These are phyloP conservation scores for Populus trichocarpa DNA, from an alignment of 441 rosid species.

Conservation along the genomic window DNA sequence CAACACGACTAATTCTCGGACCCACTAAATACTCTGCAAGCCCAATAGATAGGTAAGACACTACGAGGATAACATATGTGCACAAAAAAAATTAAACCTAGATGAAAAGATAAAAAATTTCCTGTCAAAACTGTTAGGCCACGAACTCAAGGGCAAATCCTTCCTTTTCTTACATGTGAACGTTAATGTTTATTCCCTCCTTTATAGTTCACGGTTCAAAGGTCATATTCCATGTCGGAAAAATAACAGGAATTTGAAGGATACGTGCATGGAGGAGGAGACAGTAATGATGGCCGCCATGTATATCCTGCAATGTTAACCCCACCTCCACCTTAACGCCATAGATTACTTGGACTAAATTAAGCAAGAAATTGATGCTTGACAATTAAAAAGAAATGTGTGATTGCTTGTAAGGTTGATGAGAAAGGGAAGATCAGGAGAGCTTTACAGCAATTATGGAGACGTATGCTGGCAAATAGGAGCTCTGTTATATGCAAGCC, in stretches of 20 bases:
- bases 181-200: not conserved
- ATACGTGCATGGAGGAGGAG: not conserved
- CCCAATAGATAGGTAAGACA: too few species aligned
- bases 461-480: too few species aligned
- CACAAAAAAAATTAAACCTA: too few species aligned
- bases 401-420: not conserved
- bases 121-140: too few species aligned
- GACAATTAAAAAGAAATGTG: not conserved
- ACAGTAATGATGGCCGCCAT: not conserved
- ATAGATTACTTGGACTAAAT: too few species aligned
- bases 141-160: not conserved
- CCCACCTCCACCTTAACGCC: not conserved
- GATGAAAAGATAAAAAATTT: too few species aligned
- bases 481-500: too few species aligned
- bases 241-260: not conserved
- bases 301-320: not conserved
- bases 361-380: not conserved
- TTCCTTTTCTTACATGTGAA: not conserved
- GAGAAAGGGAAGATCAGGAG: not conserved
- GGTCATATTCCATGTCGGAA: not conserved
- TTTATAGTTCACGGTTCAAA: not conserved
- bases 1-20: fast-evolving
- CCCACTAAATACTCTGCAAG: fast-evolving
- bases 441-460: not conserved
- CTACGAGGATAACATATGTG: fast-evolving